Evolutionary conservation across 148 eudicot species (phyloP).

Genomic region (Rhododendron vialii): DNA sequence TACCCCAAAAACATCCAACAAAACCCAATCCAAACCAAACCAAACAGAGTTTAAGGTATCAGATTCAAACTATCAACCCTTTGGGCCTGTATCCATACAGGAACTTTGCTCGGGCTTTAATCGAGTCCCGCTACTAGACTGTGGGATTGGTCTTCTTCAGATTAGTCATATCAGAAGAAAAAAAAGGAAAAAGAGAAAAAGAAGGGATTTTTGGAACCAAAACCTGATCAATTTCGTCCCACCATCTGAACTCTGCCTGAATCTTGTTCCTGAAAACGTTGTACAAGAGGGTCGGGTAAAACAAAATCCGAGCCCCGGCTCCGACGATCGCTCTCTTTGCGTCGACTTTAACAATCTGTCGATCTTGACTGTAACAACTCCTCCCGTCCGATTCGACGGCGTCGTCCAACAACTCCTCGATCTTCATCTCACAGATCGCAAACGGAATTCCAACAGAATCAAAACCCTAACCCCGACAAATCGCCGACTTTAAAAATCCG

Average conservation of each 20-base stretch:
- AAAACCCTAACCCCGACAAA: conserved; percentile 10
- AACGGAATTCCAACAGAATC: conserved; percentile 14
- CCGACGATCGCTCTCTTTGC: conserved; percentile 68
- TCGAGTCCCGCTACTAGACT: no score
- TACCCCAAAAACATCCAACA: no score
- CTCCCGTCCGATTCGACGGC: not conserved
- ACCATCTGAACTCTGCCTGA: conserved; percentile 81
- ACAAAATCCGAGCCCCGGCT: conserved; percentile 72
- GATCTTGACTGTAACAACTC: not conserved
- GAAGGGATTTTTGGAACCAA: not conserved
- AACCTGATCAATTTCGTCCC: conserved; percentile 87
- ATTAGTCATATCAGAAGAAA: not conserved
- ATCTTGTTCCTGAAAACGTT: conserved; percentile 66
- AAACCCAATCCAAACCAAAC: no score
- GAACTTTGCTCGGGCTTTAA: not conserved
- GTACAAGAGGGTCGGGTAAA: conserved; percentile 78
- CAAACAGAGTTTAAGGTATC: no score
- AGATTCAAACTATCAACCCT: no score
- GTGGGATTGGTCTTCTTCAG: not conserved
- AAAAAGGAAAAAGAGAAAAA: not conserved
- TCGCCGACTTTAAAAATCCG: not conserved
- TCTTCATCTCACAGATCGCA: conserved; percentile 34
- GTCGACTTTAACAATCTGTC: conserved; percentile 4
- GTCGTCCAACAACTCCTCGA: conserved; percentile 25
- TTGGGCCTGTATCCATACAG: no score